Conservation (phyloP, 257 asterid species). For the Verbascum thapsus region DNA sequence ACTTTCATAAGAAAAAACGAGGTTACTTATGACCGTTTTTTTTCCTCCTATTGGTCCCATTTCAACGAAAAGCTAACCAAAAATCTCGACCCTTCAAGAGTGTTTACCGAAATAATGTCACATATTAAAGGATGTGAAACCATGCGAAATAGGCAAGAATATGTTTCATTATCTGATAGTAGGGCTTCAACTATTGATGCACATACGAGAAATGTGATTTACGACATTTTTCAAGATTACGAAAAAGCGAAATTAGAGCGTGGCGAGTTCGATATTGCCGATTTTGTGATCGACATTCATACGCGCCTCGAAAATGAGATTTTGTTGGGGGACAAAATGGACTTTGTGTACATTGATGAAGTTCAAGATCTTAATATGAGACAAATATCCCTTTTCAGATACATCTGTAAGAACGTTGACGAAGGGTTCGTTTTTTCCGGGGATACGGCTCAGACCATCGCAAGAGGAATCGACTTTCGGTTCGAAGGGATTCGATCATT, state of each 20-base stretch:
- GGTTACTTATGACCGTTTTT: constrained; percentile 57
- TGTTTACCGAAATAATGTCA: constrained; percentile 63
- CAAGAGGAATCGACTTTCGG: constrained; percentile 64
- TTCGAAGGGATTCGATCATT: constrained; percentile 65
- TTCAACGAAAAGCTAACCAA: constrained; percentile 45
- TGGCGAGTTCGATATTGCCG: constrained; percentile 65
- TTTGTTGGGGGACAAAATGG: constrained; percentile 58
- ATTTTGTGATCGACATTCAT: constrained; percentile 63
- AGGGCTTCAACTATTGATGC: constrained; percentile 49
- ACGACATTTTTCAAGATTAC: constrained; percentile 53
- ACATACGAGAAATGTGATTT: constrained; percentile 41
- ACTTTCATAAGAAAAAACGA: constrained; percentile 54
- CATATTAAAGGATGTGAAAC: constrained; percentile 59
- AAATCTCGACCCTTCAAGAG: constrained; percentile 54
- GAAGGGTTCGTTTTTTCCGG: constrained; percentile 71
- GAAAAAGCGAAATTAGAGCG: constrained; percentile 61
- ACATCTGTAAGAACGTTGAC: constrained; percentile 56
- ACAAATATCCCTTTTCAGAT: constrained; percentile 57
- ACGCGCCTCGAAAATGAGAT: constrained; percentile 39
- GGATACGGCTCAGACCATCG: constrained; percentile 75
- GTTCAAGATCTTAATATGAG: constrained; percentile 70
- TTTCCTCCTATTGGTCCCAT: constrained; percentile 61
- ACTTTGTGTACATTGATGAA: constrained; percentile 74
- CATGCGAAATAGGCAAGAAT: constrained; percentile 43
- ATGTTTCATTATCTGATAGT: constrained; percentile 42